phyloP scores from a whole-genome alignment of 1,139 yeast genomes.

The Kodamaea sp. region DNA sequence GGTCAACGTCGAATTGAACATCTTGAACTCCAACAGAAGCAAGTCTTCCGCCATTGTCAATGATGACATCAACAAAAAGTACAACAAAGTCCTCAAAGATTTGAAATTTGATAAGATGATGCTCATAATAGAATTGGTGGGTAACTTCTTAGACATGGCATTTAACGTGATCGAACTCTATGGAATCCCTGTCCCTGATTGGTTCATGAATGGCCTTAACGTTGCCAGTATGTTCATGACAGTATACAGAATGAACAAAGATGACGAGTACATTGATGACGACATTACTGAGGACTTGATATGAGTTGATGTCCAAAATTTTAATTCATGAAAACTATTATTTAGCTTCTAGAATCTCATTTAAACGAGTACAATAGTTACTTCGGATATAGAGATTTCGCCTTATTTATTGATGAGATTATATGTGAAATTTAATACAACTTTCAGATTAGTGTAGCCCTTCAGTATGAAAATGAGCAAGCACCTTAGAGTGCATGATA shows the following conservation, averaged over 20 bases:
- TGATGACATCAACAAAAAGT: slow-evolving; percentile 35
- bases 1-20: slow-evolving; percentile 38
- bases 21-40: slow-evolving; percentile 28
- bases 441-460: too few species aligned
- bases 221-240: slow-evolving; percentile 52
- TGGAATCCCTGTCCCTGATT: slow-evolving; percentile 39
- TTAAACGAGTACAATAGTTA: too few species aligned
- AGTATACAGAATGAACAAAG: slow-evolving; percentile 53
- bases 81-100: slow-evolving; percentile 45
- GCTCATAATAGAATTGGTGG: slow-evolving; percentile 45
- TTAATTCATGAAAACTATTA: too few species aligned
- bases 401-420: too few species aligned
- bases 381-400: too few species aligned
- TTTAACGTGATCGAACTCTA: slow-evolving; percentile 46
- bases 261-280: slow-evolving; percentile 50
- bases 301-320: too few species aligned
- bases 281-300: slow-evolving; percentile 48
- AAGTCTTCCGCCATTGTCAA: slow-evolving; percentile 22
- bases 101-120: slow-evolving; percentile 47
- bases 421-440: too few species aligned
- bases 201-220: slow-evolving; percentile 47
- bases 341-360: too few species aligned
- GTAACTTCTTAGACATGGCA: slow-evolving; percentile 44
- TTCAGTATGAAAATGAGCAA: too few species aligned
- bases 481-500: too few species aligned